phyloP scores from a whole-genome alignment of 345 rosid species.

The Adansonia digitata region DNA sequence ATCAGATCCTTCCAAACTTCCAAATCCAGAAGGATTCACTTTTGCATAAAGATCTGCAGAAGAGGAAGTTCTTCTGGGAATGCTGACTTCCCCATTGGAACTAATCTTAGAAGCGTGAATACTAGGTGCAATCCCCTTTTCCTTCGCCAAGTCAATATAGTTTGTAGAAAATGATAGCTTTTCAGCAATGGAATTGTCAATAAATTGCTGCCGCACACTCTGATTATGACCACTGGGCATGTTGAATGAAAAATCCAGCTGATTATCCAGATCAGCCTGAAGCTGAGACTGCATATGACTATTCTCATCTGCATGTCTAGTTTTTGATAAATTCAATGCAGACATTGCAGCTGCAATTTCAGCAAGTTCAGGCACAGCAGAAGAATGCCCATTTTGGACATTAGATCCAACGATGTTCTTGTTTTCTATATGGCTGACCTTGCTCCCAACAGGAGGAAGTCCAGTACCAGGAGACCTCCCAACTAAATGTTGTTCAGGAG shows the following conservation, averaged over 20 bases:
- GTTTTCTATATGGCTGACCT: constrained; percentile 48
- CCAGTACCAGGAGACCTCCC: constrained; percentile 55
- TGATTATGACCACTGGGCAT: constrained; percentile 49
- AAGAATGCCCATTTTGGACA: constrained; percentile 41
- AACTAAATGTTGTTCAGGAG: constrained; percentile 56
- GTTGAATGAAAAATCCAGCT: constrained; percentile 39
- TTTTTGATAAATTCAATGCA: constrained; percentile 44
- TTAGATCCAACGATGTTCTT: constrained; percentile 36
- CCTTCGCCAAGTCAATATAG: constrained; percentile 40
- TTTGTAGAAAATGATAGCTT: constrained; percentile 41
- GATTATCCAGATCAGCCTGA: constrained; percentile 36
- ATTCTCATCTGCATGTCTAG: constrained; percentile 40
- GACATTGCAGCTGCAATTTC: constrained; percentile 60
- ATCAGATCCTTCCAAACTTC: constrained; percentile 44
- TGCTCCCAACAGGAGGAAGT: constrained; percentile 63
- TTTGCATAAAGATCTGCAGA: constrained; percentile 57
- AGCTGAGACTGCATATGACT: constrained; percentile 36
- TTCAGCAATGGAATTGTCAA: constrained; percentile 37
- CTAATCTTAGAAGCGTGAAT: constrained; percentile 36
- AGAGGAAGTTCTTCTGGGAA: constrained; percentile 64
- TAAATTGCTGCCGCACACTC: constrained; percentile 43
- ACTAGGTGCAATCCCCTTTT: constrained; percentile 36
- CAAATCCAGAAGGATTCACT: constrained; percentile 46
- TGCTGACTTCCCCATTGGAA: constrained; percentile 42
- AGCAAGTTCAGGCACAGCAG: constrained; percentile 39